These are phyloP conservation scores for Podospora anserina DNA, from an alignment of 495 filamentous ascomycete genomes.

Conservation along the genomic window DNA sequence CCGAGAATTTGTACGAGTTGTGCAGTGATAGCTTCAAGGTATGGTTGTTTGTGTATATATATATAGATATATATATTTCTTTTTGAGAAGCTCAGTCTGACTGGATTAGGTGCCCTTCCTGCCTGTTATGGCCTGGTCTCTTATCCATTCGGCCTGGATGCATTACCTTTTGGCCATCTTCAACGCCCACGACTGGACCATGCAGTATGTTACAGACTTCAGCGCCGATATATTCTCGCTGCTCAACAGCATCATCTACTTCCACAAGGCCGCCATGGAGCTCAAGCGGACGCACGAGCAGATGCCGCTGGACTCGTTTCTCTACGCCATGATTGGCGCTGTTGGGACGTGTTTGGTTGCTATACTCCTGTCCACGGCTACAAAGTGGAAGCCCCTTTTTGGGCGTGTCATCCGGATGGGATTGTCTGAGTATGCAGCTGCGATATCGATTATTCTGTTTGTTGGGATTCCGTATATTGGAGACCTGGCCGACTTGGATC, in stretches of 20 bases:
- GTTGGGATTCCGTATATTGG: conserved; percentile 67
- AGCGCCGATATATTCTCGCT: conserved; percentile 69
- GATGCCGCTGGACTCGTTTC: conserved; percentile 64
- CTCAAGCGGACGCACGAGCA: conserved; percentile 57
- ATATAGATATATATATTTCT: too few relatives aligned
- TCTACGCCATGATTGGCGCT: conserved; percentile 67
- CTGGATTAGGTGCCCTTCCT: conserved; percentile 54
- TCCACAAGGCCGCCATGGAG: conserved; percentile 71
- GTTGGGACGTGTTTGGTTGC: conserved; percentile 67
- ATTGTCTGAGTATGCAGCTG: conserved; percentile 65
- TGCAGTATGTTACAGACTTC: conserved; percentile 73
- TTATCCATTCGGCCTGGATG: conserved; percentile 69
- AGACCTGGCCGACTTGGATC: conserved; percentile 59
- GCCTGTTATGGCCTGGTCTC: conserved; percentile 71
- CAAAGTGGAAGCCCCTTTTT: conserved; percentile 63
- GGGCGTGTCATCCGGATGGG: conserved; percentile 65
- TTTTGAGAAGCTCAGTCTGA: not conserved
- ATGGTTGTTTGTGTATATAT: conserved; percentile 1
- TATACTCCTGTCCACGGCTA: conserved; percentile 61
- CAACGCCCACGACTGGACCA: conserved; percentile 74
- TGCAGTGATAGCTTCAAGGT: conserved; percentile 58
- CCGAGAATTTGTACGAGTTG: conserved; percentile 65
- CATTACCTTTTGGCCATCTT: conserved; percentile 66
- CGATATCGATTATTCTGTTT: conserved; percentile 67
- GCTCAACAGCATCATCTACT: conserved; percentile 71